A percentile compares a stretch with the other conserved stretches of the same genome.
Conservation (phyloP, 1,284 basidiomycete species). For the Tylopilus orsonianus region DNA sequence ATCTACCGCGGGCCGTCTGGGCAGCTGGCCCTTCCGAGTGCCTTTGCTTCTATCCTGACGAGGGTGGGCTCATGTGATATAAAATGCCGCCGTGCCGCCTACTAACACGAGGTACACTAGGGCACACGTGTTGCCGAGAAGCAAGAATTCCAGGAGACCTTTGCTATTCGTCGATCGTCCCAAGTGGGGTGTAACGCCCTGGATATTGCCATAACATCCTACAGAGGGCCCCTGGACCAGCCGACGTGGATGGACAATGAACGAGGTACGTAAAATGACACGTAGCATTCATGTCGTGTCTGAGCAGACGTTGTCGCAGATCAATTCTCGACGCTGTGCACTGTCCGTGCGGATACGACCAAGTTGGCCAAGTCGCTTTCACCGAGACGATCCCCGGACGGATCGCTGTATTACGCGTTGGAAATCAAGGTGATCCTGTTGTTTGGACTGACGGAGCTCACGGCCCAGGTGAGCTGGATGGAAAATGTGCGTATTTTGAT, state of each 20-base stretch:
- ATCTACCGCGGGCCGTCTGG: constrained; percentile 26
- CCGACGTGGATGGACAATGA: constrained; percentile 30
- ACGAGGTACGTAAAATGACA: constrained; percentile 14
- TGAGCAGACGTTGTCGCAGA: constrained; percentile 29
- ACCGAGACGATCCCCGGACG: constrained; percentile 18
- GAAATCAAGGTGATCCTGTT: constrained; percentile 41
- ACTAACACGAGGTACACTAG: constrained; percentile 19
- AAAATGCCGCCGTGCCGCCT: not conserved
- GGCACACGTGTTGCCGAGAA: constrained; percentile 35
- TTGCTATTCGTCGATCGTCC: constrained; percentile 24
- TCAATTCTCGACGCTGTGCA: constrained; percentile 40
- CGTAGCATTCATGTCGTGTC: not conserved
- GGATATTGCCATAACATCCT: constrained; percentile 29
- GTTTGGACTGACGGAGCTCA: constrained; percentile 48
- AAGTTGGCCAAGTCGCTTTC: constrained; percentile 25
- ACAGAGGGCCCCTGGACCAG: constrained; percentile 24
- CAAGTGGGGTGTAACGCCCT: constrained; percentile 22
- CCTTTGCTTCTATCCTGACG: constrained; percentile 33
- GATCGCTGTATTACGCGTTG: constrained; percentile 34
- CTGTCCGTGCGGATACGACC: constrained; percentile 38
- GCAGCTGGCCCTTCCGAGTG: constrained; percentile 22
- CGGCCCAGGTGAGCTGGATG: constrained; percentile 44
- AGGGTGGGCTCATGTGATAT: constrained; percentile 24
- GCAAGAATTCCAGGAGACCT: constrained; percentile 33
- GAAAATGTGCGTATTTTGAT: constrained; percentile 38